A percentile compares a stretch with the other conserved stretches of the same genome.
Evolutionary conservation across 2,329 filamentous ascomycete genomes (phyloP).

Genomic region (Cytospora leucostoma): DNA sequence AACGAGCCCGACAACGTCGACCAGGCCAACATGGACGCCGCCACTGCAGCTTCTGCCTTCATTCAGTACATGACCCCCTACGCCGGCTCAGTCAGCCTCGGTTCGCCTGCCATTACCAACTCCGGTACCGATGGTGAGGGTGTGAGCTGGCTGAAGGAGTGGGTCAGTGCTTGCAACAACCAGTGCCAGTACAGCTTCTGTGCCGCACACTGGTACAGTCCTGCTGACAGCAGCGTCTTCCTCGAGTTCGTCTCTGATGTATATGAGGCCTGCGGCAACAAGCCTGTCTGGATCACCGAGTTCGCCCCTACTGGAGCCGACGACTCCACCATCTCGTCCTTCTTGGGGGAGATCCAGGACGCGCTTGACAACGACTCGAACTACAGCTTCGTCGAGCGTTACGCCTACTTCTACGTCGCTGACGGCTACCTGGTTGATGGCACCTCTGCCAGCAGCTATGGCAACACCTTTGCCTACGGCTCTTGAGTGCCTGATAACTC

Average conservation of each 20-base stretch:
- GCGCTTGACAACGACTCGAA: conserved; percentile 48
- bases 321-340: conserved; percentile 44
- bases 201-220: conserved; percentile 65
- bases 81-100: conserved; percentile 54
- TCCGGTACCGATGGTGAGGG: conserved; percentile 52
- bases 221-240: conserved; percentile 51
- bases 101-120: conserved; percentile 65
- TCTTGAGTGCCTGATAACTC: conserved; percentile 30
- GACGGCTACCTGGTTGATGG: conserved; percentile 45
- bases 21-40: conserved; percentile 62
- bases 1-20: conserved; percentile 67
- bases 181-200: conserved; percentile 61
- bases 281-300: conserved; percentile 65
- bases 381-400: conserved; percentile 54
- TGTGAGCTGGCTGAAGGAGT: conserved; percentile 56
- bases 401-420: conserved; percentile 59
- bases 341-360: conserved; percentile 52
- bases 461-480: conserved; percentile 51
- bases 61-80: conserved; percentile 58
- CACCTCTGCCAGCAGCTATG: conserved; percentile 47
- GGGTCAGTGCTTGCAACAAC: conserved; percentile 52
- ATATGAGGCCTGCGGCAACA: conserved; percentile 46
- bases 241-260: conserved; percentile 55
- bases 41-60: conserved; percentile 54
- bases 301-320: conserved; percentile 56